Evolutionary conservation across 345 rosid species (phyloP).

Genomic region (Leavenworthia alabamica): DNA sequence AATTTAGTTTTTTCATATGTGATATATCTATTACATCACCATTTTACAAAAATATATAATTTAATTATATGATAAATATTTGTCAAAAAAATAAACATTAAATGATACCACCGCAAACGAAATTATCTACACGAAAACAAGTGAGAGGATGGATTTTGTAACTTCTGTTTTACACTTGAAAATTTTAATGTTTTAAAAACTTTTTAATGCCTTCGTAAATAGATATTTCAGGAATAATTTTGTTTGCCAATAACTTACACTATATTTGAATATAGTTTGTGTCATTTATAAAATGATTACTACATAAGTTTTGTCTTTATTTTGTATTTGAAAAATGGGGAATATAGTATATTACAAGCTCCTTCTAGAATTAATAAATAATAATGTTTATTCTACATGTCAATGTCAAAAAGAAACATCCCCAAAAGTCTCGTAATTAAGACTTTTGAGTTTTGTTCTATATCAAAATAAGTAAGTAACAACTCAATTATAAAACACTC

Average conservation of each 20-base stretch:
- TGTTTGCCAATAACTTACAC: background rate
- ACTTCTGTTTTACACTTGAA: background rate
- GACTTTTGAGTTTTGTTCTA: conserved; percentile 12
- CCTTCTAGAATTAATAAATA: background rate
- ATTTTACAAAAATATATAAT: no score
- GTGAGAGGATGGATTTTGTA: background rate
- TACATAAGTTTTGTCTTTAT: background rate
- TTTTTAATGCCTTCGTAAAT: background rate
- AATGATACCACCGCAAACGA: no score
- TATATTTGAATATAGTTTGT: background rate
- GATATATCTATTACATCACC: no score
- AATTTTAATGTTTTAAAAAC: background rate
- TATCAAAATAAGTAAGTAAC: conserved; percentile 23
- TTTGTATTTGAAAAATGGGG: background rate
- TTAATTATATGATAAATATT: no score
- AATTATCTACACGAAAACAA: background rate
- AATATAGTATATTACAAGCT: background rate
- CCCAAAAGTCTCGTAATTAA: background rate
- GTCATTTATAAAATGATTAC: background rate
- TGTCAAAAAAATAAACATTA: no score
- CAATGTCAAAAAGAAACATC: conserved; percentile 20
- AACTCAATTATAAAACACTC: conserved; percentile 1
- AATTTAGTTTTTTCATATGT: no score
- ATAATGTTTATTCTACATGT: background rate
- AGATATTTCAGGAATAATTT: background rate